Conservation (phyloP, 2,329 filamentous ascomycete genomes). For the Alternaria panax region DNA sequence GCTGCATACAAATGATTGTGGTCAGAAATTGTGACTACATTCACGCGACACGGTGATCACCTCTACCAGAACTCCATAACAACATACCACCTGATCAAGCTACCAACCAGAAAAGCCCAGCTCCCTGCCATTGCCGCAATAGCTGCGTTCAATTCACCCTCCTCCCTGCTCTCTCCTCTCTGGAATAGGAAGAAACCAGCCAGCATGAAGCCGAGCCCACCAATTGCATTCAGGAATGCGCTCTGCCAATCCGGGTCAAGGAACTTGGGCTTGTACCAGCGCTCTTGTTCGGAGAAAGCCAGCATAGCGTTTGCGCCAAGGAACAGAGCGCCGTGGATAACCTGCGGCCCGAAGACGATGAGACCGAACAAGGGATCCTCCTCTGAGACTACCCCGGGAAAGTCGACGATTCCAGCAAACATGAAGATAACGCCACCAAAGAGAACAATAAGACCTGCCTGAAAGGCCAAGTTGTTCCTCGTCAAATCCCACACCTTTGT, state of each 20-base stretch:
- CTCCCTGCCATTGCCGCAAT: conserved; percentile 33
- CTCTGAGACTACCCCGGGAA: conserved; percentile 33
- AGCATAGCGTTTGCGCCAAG: conserved; percentile 37
- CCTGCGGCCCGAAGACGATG: conserved; percentile 37
- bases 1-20: neutral
- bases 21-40: neutral
- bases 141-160: conserved; percentile 16
- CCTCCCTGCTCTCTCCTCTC: conserved; percentile 2
- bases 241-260: conserved; percentile 37
- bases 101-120: conserved; percentile 38
- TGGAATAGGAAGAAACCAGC: conserved; percentile 34
- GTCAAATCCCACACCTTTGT: conserved; percentile 28
- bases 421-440: conserved; percentile 43
- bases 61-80: conserved; percentile 21
- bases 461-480: conserved; percentile 32
- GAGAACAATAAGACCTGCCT: conserved; percentile 39
- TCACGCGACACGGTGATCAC: neutral
- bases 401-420: conserved; percentile 39
- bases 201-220: conserved; percentile 41
- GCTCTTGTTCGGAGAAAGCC: conserved; percentile 34
- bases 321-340: conserved; percentile 37
- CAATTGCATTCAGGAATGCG: conserved; percentile 33
- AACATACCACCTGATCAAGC: conserved; percentile 35
- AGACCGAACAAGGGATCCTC: conserved; percentile 18
- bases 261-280: conserved; percentile 37